phyloP scores from a whole-genome alignment of 2,329 filamentous ascomycete species.

The Cucurbitaria berberidis region DNA sequence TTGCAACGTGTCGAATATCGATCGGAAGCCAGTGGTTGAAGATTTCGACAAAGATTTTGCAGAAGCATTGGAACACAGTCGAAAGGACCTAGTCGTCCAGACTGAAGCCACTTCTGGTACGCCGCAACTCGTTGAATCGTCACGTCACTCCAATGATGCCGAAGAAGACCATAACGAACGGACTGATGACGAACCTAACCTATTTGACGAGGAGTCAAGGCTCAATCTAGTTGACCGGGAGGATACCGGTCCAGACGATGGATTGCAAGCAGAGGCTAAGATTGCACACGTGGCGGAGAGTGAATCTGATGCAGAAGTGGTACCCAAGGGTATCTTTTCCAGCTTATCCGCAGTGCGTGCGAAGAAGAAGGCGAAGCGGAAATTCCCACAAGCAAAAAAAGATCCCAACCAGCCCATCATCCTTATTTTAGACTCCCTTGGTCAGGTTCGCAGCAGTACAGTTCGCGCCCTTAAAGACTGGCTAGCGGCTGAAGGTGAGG shows the following conservation, averaged over 20 bases:
- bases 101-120: background rate
- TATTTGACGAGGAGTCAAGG: slow-evolving; percentile 28
- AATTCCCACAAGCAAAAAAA: slow-evolving; percentile 33
- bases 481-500: slow-evolving; percentile 72
- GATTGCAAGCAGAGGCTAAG: background rate
- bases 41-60: slow-evolving; percentile 10
- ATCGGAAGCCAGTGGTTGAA: slow-evolving; percentile 35
- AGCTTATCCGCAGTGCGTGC: slow-evolving; percentile 11
- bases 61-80: background rate
- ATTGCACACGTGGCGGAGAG: slow-evolving; percentile 2
- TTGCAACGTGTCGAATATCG: slow-evolving; percentile 79
- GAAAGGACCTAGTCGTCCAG: background rate
- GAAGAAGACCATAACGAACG: background rate
- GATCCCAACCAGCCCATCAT: slow-evolving; percentile 65
- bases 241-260: slow-evolving; percentile 1
- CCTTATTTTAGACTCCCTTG: slow-evolving; percentile 86
- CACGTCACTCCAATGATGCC: background rate
- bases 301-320: slow-evolving; percentile 7
- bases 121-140: background rate
- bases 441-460: slow-evolving; percentile 63
- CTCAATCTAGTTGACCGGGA: slow-evolving; percentile 31
- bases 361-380: slow-evolving; percentile 33
- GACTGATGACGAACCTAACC: slow-evolving; percentile 19
- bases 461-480: slow-evolving; percentile 76
- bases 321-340: slow-evolving; percentile 14